A percentile compares a stretch with the other conserved stretches of the same genome.
Conservation (phyloP, 2,329 filamentous ascomycete genomes). For the Apiospora aurea region DNA sequence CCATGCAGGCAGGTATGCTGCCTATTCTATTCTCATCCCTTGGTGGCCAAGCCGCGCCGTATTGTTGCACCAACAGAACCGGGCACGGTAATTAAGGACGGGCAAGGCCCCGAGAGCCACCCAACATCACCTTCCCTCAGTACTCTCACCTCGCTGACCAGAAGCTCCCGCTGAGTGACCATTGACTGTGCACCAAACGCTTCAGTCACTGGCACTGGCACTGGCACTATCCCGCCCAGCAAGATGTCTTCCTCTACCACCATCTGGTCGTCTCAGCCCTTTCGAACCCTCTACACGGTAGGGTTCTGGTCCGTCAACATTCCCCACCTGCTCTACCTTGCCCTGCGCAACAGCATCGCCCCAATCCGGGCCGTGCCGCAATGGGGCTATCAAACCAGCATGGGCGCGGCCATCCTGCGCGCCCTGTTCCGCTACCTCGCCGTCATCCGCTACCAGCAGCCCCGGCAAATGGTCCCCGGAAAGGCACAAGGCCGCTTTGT, state of each 20-base stretch:
- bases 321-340: constrained; percentile 26
- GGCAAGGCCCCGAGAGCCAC: neutral
- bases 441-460: constrained; percentile 27
- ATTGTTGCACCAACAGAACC: too few species aligned
- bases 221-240: neutral
- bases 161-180: neutral
- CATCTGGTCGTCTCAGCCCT: constrained; percentile 29
- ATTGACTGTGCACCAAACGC: too few species aligned
- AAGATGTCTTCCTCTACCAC: neutral
- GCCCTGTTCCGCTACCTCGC: constrained; percentile 28
- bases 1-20: too few species aligned
- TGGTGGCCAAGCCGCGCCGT: too few species aligned
- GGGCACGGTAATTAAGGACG: too few species aligned
- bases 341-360: constrained; percentile 28
- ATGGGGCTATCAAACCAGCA: constrained; percentile 30
- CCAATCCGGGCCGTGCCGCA: constrained; percentile 31
- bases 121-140: neutral
- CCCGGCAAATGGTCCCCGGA: constrained; percentile 28
- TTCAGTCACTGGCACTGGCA: neutral
- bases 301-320: constrained; percentile 16
- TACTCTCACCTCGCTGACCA: neutral
- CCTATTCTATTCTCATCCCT: too few species aligned
- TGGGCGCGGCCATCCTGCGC: constrained; percentile 27
- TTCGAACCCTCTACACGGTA: constrained; percentile 27
- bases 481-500: constrained; percentile 29